Evolutionary conservation across 2,329 filamentous ascomycete species (phyloP), one percentile per base, ranked within the genome.

Genomic region (Rhinocladiella mackenziei): DNA sequence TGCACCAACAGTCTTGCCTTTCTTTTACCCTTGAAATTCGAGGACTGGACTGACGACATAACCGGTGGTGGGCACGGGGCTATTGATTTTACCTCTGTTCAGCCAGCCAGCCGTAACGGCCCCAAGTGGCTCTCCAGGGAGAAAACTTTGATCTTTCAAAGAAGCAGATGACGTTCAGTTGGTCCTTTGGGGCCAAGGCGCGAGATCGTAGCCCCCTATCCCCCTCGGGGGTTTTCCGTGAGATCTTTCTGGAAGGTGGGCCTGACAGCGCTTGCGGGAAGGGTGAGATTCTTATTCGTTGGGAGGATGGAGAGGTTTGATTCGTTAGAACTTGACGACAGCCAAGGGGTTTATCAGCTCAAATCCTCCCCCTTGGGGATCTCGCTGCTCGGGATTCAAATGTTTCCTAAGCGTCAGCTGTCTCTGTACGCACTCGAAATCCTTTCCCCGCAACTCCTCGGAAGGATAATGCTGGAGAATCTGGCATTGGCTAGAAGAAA

Each of bases 161-260:
- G 20, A 18, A 15, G 15, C 23, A 20, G n/a, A 13, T 8, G 11
- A 17, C 18, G 19, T n/a, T 35, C 32, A 14, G 19, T 25, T 13
- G 17, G 22, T 6, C 5, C 14, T 13, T 32, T 9, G 7, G 29
- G 7, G 13, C 7, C 7, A 18, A 36, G 20, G 40, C 32, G 26
- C 31, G 14, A 26, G 23, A 43, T 43, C 15, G 18, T 43, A n/a
- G n/a, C n/a, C n/a, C n/a, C n/a, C n/a, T n/a, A n/a, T 37, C 25
- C 9, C 9, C 18, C 8, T 34, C 19, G 14, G 17, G 20, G 32
- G 13, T 36, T 14, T 34, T 39, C 25, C 22, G 23, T 29, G 36
- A 15, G 3, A 13, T 20, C 19, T 25, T 30, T 30, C 36, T 30
- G 36, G 36, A 39, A 30, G 25, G 36, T 39, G 36, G 36, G 26